Conservation (phyloP, 2,329 filamentous ascomycete genomes). For the Macrophomina pseudophaseolina region DNA sequence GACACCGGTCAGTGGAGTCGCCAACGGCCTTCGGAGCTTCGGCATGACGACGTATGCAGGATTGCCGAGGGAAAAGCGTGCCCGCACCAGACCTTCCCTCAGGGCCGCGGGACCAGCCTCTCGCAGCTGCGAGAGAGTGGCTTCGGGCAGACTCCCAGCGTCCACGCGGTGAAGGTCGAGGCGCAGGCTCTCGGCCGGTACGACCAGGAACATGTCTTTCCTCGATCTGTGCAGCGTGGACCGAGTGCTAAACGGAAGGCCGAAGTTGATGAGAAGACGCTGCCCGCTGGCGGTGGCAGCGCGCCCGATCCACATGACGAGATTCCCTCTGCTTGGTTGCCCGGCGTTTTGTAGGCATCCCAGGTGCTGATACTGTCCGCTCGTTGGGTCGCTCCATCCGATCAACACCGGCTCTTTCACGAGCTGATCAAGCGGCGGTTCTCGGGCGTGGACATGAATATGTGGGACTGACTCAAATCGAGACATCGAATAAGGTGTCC, state of each 20-base stretch:
- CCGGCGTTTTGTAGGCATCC: not conserved
- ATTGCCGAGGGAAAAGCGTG: constrained; percentile 8
- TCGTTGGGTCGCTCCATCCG: not conserved
- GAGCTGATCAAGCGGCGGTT: not conserved
- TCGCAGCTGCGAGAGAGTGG: not conserved
- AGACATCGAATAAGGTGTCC: not conserved
- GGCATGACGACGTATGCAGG: constrained; percentile 13
- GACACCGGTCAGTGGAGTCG: constrained; percentile 5
- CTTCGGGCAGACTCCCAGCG: not conserved
- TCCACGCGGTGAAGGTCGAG: not conserved
- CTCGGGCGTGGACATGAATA: not conserved
- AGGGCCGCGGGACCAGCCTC: not conserved
- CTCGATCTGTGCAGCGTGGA: not conserved
- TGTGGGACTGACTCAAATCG: not conserved
- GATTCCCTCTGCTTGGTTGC: not conserved
- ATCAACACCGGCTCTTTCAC: not conserved
- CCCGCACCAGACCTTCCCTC: not conserved
- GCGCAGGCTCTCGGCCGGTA: not conserved
- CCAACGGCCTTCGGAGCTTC: constrained; percentile 10
- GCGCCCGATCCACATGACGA: constrained; percentile 1
- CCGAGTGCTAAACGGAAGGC: not conserved
- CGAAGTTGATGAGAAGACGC: constrained; percentile 14
- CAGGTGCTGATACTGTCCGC: constrained; percentile 1
- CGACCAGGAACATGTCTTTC: constrained; percentile 8
- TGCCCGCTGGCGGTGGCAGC: not conserved